Conservation (phyloP, 306 rosid species). For the Cucumis cinereus region DNA sequence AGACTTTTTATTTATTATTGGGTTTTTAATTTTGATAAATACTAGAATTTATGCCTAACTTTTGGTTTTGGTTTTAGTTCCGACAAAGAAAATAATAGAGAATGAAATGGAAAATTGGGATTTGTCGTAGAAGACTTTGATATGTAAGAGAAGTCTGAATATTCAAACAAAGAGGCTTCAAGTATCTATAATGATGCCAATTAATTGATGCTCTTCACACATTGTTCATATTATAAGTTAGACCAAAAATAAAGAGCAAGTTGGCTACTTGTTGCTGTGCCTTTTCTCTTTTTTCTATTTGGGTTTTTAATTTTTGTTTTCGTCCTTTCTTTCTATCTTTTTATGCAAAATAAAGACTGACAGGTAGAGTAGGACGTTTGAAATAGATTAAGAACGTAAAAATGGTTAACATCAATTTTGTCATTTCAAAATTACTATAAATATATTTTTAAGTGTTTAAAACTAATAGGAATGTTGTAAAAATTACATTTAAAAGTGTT, state of each 20-base stretch:
- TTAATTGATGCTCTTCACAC: background rate
- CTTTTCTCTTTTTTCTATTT: background rate
- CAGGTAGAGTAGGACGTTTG: no score
- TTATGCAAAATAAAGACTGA: no score
- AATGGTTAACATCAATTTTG: no score
- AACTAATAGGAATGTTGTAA: no score
- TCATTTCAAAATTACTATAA: no score
- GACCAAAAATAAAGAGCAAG: background rate
- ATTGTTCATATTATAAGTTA: background rate
- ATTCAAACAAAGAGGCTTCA: background rate
- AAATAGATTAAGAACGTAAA: no score
- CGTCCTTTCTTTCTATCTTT: no score
- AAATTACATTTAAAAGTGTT: no score
- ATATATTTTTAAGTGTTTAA: no score
- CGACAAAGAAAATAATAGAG: background rate
- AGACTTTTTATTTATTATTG: background rate
- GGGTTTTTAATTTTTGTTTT: no score
- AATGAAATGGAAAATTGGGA: background rate
- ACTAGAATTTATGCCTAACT: background rate
- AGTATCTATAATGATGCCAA: background rate
- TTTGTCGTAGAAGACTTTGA: background rate
- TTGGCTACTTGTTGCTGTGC: background rate
- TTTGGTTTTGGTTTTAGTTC: background rate
- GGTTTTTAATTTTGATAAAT: background rate
- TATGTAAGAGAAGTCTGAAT: background rate